Base-by-base conservation (phyloP, 1,284 basidiomycete genomes). In the Thelephora terrestris region DNA sequence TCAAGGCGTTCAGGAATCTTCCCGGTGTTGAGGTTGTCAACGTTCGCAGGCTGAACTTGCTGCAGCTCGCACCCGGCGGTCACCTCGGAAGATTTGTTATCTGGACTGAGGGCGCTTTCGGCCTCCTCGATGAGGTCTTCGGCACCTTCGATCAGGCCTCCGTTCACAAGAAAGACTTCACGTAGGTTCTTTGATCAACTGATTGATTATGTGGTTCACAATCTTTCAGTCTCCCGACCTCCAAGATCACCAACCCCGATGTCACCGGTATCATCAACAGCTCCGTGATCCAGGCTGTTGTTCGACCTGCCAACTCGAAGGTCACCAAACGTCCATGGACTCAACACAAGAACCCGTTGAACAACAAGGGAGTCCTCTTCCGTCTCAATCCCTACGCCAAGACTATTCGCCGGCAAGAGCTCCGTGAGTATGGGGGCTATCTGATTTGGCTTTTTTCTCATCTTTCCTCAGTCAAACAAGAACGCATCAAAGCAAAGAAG, bases 351-450 rank as follows among this genome's bases (percentile, higher is more conserved):
- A 98, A 98, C 80, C 93, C 95, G 51, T 81, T 96, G 63, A 72
- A 82, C 73, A 99, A 99, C 89, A 93, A 91, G 75, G 87, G 81
- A 53, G 77, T 97, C 61, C 83, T 99, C 66, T 97, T 95, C 92
- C 86, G 94, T 62, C 81, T 99, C 73, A 99, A 99, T 82, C 96
- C 96, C 50, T 99, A 99, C 74, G 95, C 95, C 64, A 96, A 94
- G 81, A 87, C 86, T 49, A 70, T 92, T 62, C 85, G 90, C 68
- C 78, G 86, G 62, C 87, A 92, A 66, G 90, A 94, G 66, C 71
- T 93, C 55, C 75, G 85, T 89, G 67, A 51, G 85, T 85, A 34
- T 38, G 43, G 24, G 16, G 12, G 25, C n/a, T 18, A 25, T 44
- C 23, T 3, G 16, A 5, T 10, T 35, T 43, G 14, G 4, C n/a